phyloP scores from a whole-genome alignment of 2,329 filamentous ascomycete genomes.

The Ciborinia camelliae region DNA sequence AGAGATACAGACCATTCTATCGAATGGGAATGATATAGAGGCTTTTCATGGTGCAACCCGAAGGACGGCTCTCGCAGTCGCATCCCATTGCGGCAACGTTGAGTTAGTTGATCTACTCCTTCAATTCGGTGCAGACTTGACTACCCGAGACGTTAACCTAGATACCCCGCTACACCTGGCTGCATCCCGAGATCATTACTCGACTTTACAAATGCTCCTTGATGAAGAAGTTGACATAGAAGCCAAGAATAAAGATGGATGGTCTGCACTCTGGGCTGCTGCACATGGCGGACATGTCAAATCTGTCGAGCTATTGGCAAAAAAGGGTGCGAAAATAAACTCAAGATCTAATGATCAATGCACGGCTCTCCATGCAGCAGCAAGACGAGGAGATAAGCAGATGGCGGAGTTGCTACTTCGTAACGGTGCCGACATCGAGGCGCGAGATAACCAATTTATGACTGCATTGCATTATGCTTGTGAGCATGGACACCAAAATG shows the following conservation, averaged over 20 bases:
- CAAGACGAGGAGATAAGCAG: constrained; percentile 17
- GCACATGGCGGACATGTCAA: constrained; percentile 18
- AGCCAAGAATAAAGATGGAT: constrained; percentile 4
- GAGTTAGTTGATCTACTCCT: constrained; percentile 4
- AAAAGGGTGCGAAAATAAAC: constrained; percentile 17
- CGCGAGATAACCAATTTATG: constrained; percentile 17
- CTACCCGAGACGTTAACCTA: background rate
- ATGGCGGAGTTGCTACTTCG: constrained; percentile 19
- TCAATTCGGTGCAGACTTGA: background rate
- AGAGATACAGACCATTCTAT: constrained; percentile 8
- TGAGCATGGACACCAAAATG: constrained; percentile 1
- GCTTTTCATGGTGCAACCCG: background rate
- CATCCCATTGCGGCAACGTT: constrained; percentile 1
- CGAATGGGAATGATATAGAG: background rate
- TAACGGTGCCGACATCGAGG: constrained; percentile 16
- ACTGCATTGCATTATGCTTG: constrained; percentile 19
- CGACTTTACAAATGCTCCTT: background rate
- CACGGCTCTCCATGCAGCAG: constrained; percentile 19
- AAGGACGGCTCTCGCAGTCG: constrained; percentile 11
- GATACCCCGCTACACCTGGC: constrained; percentile 6
- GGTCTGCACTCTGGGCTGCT: constrained; percentile 18
- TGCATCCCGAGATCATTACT: constrained; percentile 2
- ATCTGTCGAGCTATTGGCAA: constrained; percentile 19
- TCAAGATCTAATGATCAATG: constrained; percentile 18
- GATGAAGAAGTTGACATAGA: constrained; percentile 15